A percentile compares a stretch with the other conserved stretches of the same genome.
Evolutionary conservation across 1,284 basidiomycete genomes (phyloP).

Genomic region (Hymenochaete sp.): DNA sequence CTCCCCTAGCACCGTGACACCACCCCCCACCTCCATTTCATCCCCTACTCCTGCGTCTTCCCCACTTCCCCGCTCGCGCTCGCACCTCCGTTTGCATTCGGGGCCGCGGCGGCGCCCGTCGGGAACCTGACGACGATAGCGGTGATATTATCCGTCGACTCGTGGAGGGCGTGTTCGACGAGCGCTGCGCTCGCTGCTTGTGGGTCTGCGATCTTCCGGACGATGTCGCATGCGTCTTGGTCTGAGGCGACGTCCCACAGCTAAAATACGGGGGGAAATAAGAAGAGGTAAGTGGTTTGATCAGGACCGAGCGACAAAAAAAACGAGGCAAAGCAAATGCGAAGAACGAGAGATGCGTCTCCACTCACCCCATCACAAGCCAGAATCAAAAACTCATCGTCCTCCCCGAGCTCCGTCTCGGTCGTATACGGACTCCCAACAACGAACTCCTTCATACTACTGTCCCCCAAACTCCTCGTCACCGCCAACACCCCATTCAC

Average conservation of each 20-base stretch:
- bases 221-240: constrained; percentile 84
- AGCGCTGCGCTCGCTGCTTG: constrained; percentile 76
- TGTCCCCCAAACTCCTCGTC: constrained; percentile 92
- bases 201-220: constrained; percentile 68
- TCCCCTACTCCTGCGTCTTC: background rate
- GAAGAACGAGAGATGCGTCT: constrained; percentile 1
- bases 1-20: background rate
- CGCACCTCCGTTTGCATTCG: no score
- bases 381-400: constrained; percentile 92
- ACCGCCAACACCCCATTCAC: constrained; percentile 97
- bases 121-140: constrained; percentile 63
- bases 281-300: no score
- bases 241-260: constrained; percentile 96
- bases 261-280: constrained; percentile 41
- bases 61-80: no score
- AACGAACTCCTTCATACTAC: constrained; percentile 99
- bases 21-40: background rate
- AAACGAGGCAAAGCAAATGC: constrained; percentile 1
- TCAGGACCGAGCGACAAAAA: no score
- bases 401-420: constrained; percentile 82
- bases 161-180: constrained; percentile 83
- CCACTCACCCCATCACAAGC: constrained; percentile 92
- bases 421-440: constrained; percentile 98
- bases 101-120: background rate
- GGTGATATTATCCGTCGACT: constrained; percentile 90